A percentile compares a stretch with the other conserved stretches of the same genome.
Evolutionary conservation across 2,329 filamentous ascomycete species (phyloP).

Genomic region (Mariannaea elegans): DNA sequence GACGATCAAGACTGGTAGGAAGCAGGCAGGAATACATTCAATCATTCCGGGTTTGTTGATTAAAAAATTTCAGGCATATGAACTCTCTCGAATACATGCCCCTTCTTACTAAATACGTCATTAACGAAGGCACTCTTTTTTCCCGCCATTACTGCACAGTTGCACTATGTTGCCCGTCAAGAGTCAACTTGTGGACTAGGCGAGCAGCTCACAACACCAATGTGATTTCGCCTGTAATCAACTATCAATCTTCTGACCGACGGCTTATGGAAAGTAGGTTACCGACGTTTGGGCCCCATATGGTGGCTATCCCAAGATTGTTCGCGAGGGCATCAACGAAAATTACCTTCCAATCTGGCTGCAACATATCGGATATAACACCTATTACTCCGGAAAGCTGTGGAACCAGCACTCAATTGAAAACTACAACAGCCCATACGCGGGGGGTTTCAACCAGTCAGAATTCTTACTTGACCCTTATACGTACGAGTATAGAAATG

Average conservation of each 20-base stretch:
- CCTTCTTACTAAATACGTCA: slow-evolving; percentile 61
- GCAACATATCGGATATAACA: slow-evolving; percentile 72
- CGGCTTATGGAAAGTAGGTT: background rate
- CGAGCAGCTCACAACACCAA: slow-evolving; percentile 75
- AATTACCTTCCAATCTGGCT: slow-evolving; percentile 72
- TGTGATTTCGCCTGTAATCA: slow-evolving; percentile 47
- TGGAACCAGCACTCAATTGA: slow-evolving; percentile 69
- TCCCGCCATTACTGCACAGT: slow-evolving; percentile 69
- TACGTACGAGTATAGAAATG: slow-evolving; percentile 74
- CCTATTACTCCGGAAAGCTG: slow-evolving; percentile 77
- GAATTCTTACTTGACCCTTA: slow-evolving; percentile 69
- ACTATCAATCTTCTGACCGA: background rate
- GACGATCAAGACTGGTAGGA: slow-evolving; percentile 66
- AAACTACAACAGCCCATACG: slow-evolving; percentile 67
- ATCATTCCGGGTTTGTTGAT: background rate
- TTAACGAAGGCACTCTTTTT: slow-evolving; percentile 65
- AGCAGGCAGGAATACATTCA: no score
- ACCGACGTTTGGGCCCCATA: slow-evolving; percentile 63
- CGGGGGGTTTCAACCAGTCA: slow-evolving; percentile 65
- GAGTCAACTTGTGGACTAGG: slow-evolving; percentile 71
- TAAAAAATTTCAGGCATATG: slow-evolving; percentile 54
- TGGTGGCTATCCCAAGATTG: slow-evolving; percentile 62
- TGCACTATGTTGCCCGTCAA: slow-evolving; percentile 70
- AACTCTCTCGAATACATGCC: slow-evolving; percentile 68
- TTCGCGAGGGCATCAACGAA: slow-evolving; percentile 69